Percentiles rank a stretch among this genome's conserved stretches.
phyloP scores from a whole-genome alignment of 2,329 filamentous ascomycete genomes.

The Aureobasidium sp. region DNA sequence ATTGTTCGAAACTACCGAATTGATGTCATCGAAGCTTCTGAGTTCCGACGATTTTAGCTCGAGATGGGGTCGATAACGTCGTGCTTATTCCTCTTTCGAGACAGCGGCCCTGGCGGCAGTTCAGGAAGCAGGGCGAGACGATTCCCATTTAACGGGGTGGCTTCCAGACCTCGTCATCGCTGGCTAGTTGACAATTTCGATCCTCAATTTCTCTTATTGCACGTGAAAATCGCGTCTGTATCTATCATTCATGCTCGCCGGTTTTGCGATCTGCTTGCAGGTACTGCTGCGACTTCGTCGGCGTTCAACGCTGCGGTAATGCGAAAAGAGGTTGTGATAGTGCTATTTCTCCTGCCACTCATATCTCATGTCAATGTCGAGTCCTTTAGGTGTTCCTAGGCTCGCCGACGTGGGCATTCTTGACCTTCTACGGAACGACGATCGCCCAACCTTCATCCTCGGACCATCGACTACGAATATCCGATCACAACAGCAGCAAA shows the following conservation, averaged over 20 bases:
- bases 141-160: not conserved
- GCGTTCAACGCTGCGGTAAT: not conserved
- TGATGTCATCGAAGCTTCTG: not conserved
- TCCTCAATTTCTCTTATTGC: not conserved
- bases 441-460: constrained; percentile 10
- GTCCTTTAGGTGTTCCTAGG: not conserved
- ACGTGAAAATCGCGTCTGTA: not conserved
- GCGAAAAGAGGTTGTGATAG: not conserved
- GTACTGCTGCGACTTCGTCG: not conserved
- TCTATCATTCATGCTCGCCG: not conserved
- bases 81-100: not conserved
- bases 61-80: not conserved
- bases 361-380: not conserved
- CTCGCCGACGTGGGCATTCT: constrained; percentile 11
- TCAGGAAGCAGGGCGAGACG: not conserved
- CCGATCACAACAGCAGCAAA: not conserved
- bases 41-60: not conserved
- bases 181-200: not conserved
- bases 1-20: too few relatives aligned
- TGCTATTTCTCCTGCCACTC: not conserved
- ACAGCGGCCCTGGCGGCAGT: not conserved
- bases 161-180: not conserved
- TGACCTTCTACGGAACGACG: constrained; percentile 5
- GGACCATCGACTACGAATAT: not conserved
- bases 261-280: not conserved